A percentile compares a stretch with the other conserved stretches of the same genome.
Evolutionary conservation across 129 eudicot genomes (phyloP).

Genomic region (Chrysanthemum makinoi): DNA sequence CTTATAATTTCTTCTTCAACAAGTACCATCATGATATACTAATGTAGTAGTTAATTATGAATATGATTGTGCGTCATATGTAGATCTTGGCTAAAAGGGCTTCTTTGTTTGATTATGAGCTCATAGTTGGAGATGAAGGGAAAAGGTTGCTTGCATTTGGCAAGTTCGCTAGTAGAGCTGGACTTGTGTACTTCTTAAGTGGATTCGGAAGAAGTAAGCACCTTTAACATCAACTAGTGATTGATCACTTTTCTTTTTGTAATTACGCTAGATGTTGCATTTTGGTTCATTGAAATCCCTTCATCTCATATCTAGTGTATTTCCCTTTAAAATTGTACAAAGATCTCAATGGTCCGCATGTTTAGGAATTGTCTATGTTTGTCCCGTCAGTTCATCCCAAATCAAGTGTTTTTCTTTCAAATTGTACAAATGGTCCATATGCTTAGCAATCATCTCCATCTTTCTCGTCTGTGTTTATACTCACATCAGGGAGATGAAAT

Average conservation of each 20-base stretch:
- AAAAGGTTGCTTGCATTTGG: slow-evolving; percentile 92
- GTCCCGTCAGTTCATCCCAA: no score
- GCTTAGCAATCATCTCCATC: no score
- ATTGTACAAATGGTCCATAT: no score
- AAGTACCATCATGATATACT: neutral
- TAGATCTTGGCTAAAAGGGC: slow-evolving; percentile 82
- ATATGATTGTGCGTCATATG: slow-evolving; percentile 14
- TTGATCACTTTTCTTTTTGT: neutral
- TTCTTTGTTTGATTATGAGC: slow-evolving; percentile 93
- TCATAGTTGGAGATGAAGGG: slow-evolving; percentile 83
- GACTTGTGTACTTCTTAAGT: slow-evolving; percentile 76
- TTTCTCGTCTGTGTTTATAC: neutral
- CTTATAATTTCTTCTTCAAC: neutral
- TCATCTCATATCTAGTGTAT: no score
- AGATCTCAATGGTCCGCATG: no score
- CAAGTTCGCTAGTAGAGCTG: slow-evolving; percentile 95
- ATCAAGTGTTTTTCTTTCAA: no score
- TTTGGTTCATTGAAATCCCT: no score
- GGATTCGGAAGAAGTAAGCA: slow-evolving; percentile 84
- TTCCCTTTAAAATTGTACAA: no score
- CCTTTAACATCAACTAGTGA: neutral
- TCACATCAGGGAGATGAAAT: neutral
- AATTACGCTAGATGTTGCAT: neutral
- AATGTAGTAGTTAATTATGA: neutral
- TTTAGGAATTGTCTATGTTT: no score